These are phyloP conservation scores for Parafenestella ontariensis DNA, from an alignment of 2,329 filamentous ascomycete species.

Conservation along the genomic window DNA sequence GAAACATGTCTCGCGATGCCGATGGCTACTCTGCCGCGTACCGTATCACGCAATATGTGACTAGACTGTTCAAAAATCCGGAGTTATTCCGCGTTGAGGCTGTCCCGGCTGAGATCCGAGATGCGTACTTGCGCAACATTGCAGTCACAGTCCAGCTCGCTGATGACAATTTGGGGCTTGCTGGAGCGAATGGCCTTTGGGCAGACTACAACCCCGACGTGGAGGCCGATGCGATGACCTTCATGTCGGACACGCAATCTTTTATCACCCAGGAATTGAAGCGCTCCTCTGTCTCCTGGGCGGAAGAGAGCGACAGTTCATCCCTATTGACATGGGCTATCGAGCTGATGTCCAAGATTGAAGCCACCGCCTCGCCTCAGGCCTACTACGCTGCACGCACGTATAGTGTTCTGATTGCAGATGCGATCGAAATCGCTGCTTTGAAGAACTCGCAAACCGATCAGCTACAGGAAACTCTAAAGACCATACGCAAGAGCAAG, in stretches of 20 bases:
- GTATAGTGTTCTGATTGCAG: constrained; percentile 45
- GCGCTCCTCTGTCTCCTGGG: constrained; percentile 19
- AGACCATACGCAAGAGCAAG: constrained; percentile 38
- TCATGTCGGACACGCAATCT: constrained; percentile 59
- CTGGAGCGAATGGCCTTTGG: constrained; percentile 63
- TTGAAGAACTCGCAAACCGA: constrained; percentile 46
- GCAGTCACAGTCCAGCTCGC: constrained; percentile 63
- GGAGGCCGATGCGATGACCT: constrained; percentile 60
- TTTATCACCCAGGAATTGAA: constrained; percentile 55
- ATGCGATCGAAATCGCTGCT: constrained; percentile 53
- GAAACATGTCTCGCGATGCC: constrained; percentile 64
- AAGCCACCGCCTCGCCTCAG: constrained; percentile 26
- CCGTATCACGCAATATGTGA: constrained; percentile 76
- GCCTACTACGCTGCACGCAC: constrained; percentile 54
- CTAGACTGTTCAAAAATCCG: constrained; percentile 61
- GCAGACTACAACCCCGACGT: constrained; percentile 55
- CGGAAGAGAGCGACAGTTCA: constrained; percentile 18
- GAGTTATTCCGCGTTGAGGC: constrained; percentile 46
- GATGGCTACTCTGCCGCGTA: constrained; percentile 75
- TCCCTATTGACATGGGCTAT: constrained; percentile 36
- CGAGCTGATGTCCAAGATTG: constrained; percentile 30
- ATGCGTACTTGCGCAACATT: constrained; percentile 56
- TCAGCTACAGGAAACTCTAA: constrained; percentile 46
- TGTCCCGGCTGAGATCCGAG: constrained; percentile 27
- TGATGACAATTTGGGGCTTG: constrained; percentile 66